These are phyloP conservation scores for Vitis amurensis DNA, from an alignment of 164 flowering plant genomes.

Conservation along the genomic window DNA sequence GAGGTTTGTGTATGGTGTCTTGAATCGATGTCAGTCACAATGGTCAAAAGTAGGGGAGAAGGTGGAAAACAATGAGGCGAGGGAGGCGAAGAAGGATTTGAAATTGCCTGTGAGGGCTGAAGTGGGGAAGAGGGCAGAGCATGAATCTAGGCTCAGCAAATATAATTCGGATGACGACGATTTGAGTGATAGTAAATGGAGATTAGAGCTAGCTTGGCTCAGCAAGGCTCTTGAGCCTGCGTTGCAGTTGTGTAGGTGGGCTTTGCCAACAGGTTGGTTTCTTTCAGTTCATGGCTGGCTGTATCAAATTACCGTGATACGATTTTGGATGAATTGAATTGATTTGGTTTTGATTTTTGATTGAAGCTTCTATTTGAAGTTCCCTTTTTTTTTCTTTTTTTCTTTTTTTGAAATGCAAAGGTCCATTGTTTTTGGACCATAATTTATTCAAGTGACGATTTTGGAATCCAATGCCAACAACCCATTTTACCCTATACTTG, in stretches of 20 bases:
- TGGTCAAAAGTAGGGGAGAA: constrained; percentile 42
- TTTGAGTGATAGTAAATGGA: constrained; percentile 56
- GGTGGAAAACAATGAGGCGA: constrained; percentile 11
- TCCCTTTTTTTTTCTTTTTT: no score
- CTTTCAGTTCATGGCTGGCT: not conserved
- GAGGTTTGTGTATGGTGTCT: constrained; percentile 27
- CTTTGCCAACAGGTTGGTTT: constrained; percentile 71
- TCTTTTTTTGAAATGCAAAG: not conserved
- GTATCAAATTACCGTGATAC: not conserved
- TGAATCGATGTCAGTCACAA: constrained; percentile 39
- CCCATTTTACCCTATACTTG: no score
- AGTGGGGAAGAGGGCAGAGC: constrained; percentile 9
- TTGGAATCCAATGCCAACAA: no score
- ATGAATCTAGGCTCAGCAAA: constrained; percentile 19
- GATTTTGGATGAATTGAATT: not conserved
- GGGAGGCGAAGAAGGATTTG: constrained; percentile 23
- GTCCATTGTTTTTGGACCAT: not conserved
- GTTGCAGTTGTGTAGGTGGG: constrained; percentile 69
- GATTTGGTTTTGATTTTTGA: constrained; percentile 1
- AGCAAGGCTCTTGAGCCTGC: constrained; percentile 89
- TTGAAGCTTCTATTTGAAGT: not conserved
- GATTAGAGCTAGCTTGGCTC: constrained; percentile 82
- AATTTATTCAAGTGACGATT: not conserved
- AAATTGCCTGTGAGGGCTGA: constrained; percentile 14
- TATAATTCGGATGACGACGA: constrained; percentile 54